phyloP scores from a whole-genome alignment of 2,329 filamentous ascomycete genomes.

The Botryotinia globosa region DNA sequence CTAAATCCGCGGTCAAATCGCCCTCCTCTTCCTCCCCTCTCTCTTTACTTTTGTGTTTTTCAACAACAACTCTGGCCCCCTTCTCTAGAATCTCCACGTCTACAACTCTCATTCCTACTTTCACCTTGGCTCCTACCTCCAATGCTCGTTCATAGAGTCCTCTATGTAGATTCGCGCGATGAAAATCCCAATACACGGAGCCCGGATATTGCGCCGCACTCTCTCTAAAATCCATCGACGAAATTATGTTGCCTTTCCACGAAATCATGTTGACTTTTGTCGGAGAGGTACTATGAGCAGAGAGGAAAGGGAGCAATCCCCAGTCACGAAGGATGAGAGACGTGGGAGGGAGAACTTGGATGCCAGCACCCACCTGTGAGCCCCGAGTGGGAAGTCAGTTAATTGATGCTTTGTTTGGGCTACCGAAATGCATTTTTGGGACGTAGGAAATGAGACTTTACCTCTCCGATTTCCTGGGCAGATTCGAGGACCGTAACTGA shows the following conservation, averaged over 20 bases:
- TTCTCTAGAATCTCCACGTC: conserved; percentile 30
- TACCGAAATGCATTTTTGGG: not conserved
- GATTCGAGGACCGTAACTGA: conserved; percentile 44
- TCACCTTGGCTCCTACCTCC: conserved; percentile 41
- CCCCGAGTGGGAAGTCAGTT: conserved; percentile 36
- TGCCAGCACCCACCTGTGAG: conserved; percentile 40
- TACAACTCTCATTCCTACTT: conserved; percentile 33
- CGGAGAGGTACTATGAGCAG: conserved; percentile 38
- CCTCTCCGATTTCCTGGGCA: conserved; percentile 43
- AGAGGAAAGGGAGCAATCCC: conserved; percentile 28
- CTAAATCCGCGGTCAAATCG: conserved; percentile 37
- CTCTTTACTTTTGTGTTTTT: conserved; percentile 37
- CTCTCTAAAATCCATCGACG: conserved; percentile 26
- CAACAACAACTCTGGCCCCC: conserved; percentile 33
- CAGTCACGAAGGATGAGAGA: conserved; percentile 31
- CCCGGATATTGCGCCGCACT: conserved; percentile 31
- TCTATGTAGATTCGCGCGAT: conserved; percentile 47
- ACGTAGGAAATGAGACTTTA: conserved; percentile 32
- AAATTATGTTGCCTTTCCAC: conserved; percentile 37
- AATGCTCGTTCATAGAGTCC: conserved; percentile 44
- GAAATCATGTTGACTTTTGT: conserved; percentile 50
- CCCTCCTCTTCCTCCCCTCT: conserved; percentile 31
- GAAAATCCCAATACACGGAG: conserved; percentile 46
- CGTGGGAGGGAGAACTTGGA: conserved; percentile 35
- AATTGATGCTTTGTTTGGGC: not conserved